Base-by-base conservation (phyloP, 192 early-diverging fungal genomes). In the Coemansia furcata region DNA sequence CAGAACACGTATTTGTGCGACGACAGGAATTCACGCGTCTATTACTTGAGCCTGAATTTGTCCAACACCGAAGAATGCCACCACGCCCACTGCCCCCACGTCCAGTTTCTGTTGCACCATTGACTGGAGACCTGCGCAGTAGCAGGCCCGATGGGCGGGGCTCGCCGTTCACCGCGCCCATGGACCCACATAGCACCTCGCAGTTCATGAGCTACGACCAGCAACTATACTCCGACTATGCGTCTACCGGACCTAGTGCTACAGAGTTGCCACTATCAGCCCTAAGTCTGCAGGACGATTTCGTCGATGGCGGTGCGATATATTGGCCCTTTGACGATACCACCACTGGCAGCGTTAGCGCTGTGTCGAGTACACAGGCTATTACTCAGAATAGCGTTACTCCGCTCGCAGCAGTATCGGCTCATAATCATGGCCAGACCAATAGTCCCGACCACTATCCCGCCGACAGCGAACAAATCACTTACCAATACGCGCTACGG, bases 401-500 rank as follows among this genome's bases (percentile, higher is more conserved):
- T 7, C 33, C 36, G 30, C 58, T 35, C 23, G 35, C 17, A 4
- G 29, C 30, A 14, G 6, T 26, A 15, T 6, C 29, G 21, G 65
- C 9, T 29, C 29, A 58, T 15, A 19, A 6, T 3, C 54, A 58
- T 40, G 55, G 37, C 37, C 38, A 19, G 1, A 12, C 52, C 30
- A 55, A 29, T 33, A 32, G 52, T 32, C 33, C n/a, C 1, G 44
- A 15, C 21, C 47, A 33, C 3, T 37, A 52, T 36, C 55, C 47
- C 9, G 44, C 29, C 58, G 76, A 72, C 14, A 62, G 52, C 17
- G 73, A 71, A 29, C 58, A 62, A 15, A 77, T 76, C 35, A 71
- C 82, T 4, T 84, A 84, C 65, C 82, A 84, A 59, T 84, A 84
- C 52, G 82, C 77, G 30, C 73, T 84, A n/a, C 67, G 82, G 14